Base-by-base conservation (phyloP, 225 moss, liverwort and hornwort genomes). In the Sphagnum tenellum region DNA sequence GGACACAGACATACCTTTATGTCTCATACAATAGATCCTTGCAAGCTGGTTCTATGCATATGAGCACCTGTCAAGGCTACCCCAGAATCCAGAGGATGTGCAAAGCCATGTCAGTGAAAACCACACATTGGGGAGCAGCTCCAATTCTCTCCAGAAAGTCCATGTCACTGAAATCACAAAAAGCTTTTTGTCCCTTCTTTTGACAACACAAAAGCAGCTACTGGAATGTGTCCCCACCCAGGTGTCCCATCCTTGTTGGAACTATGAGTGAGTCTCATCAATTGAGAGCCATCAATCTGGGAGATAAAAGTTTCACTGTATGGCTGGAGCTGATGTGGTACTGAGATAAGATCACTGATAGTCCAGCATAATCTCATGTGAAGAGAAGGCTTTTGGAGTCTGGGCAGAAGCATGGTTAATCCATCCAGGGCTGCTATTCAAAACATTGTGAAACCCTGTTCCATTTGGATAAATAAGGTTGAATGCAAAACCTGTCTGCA, bases 381-480 rank as follows among this genome's bases (percentile, higher is more conserved):
- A 95, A 81, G 8, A 49, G 82, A 2, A 95, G 70, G 9, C 60
- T 82, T 62, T 66, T 75, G 12, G 77, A 71, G 56, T 95, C 89
- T 0, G 94, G 88, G 64, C 94, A 92, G 73, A 89, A 95, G 4
- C 5, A 71, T 95, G 94, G 68, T 69, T 70, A 2, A 79, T 71
- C 6, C 87, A 67, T 4, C 65, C 64, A 47, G 73, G 29, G 29
- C 29, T 79, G 3, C 67, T 72, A 66, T 75, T 61, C 55, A 92
- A 62, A 3, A 95, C 67, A 76, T 68, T 70, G 47, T 66, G 89
- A 46, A 92, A 81, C 46, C 73, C 92, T 3, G 88, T 89, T 73
- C 89, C 86, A 54, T 95, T 76, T 9, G 91, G 94, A 49, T 70
- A 88, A 64, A 92, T 78, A 45, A 92, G 68, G 51, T 67, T 87